Percentiles rank a stretch among this genome's conserved stretches.
phyloP scores from a whole-genome alignment of 805 yeast species.

The Danielia oregonensis region DNA sequence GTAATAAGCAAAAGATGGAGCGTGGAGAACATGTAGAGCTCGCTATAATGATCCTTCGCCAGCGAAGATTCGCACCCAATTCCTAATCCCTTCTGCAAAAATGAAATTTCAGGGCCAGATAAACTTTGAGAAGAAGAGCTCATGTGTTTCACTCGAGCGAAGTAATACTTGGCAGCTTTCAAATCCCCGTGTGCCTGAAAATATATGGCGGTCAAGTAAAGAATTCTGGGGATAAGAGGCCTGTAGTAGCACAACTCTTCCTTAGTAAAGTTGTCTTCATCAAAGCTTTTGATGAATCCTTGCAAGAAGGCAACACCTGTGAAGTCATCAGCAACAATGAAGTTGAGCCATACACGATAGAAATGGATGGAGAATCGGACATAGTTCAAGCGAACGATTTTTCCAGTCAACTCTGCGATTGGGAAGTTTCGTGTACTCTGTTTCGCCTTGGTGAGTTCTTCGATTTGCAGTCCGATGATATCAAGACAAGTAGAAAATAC shows the following conservation, averaged over 20 bases:
- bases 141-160: slow-evolving; percentile 28
- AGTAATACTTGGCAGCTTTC: slow-evolving; percentile 37
- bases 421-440: slow-evolving; percentile 4
- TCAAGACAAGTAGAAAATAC: slow-evolving; percentile 33
- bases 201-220: slow-evolving; percentile 37
- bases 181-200: slow-evolving; percentile 36
- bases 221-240: slow-evolving; percentile 32
- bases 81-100: slow-evolving; percentile 15
- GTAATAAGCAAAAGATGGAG: slow-evolving; percentile 25
- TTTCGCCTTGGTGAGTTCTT: slow-evolving; percentile 4
- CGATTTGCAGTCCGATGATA: slow-evolving; percentile 8
- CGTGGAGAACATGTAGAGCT: slow-evolving; percentile 26
- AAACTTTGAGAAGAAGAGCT: slow-evolving; percentile 3
- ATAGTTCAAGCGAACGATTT: slow-evolving; percentile 24
- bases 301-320: slow-evolving; percentile 20
- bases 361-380: slow-evolving; percentile 21
- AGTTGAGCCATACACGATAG: slow-evolving; percentile 36
- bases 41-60: slow-evolving; percentile 20
- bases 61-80: slow-evolving; percentile 21
- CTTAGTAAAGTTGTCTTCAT: slow-evolving; percentile 30
- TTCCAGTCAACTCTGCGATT: slow-evolving; percentile 7
- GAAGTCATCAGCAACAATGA: slow-evolving; percentile 24
- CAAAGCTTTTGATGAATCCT: slow-evolving; percentile 34
- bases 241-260: slow-evolving; percentile 38
- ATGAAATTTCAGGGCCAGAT: slow-evolving; percentile 1